Percentiles rank a stretch among this genome's conserved stretches.
Evolutionary conservation across 2,329 filamentous ascomycete genomes (phyloP).

Genomic region (Penicillium rolfsii): DNA sequence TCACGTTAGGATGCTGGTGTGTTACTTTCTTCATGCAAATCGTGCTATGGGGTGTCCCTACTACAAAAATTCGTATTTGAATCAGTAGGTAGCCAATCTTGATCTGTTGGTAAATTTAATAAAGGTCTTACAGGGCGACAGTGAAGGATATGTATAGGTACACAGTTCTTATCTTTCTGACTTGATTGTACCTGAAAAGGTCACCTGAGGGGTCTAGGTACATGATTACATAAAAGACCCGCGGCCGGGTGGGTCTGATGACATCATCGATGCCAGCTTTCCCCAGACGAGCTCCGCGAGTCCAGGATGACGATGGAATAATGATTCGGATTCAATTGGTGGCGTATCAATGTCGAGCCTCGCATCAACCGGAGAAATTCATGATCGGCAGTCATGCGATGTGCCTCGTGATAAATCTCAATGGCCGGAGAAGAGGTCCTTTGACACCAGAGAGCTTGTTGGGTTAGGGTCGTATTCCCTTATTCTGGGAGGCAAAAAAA

Average conservation of each 20-base stretch:
- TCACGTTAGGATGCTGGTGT: no score
- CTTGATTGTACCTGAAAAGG: not conserved
- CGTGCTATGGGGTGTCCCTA: no score
- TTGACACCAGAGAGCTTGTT: not conserved
- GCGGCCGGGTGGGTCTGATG: constrained; percentile 2
- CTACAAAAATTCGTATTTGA: no score
- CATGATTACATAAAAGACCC: not conserved
- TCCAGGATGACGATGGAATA: not conserved
- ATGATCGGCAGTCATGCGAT: constrained; percentile 1
- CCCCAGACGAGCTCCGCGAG: constrained; percentile 7
- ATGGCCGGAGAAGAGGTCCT: constrained; percentile 1
- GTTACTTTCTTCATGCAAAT: no score
- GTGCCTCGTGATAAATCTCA: not conserved
- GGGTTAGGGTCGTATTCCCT: not conserved
- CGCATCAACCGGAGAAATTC: not conserved
- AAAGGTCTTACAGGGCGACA: no score
- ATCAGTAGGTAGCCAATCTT: no score
- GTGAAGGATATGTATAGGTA: no score
- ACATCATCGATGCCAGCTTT: constrained; percentile 16
- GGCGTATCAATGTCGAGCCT: not conserved
- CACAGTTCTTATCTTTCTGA: not conserved
- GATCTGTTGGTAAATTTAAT: no score
- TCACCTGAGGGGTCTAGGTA: not conserved
- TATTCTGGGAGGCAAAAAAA: not conserved
- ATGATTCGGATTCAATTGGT: constrained; percentile 1